phyloP scores from a whole-genome alignment of 148 eudicot genomes.

The Vaccinium myrtillus region DNA sequence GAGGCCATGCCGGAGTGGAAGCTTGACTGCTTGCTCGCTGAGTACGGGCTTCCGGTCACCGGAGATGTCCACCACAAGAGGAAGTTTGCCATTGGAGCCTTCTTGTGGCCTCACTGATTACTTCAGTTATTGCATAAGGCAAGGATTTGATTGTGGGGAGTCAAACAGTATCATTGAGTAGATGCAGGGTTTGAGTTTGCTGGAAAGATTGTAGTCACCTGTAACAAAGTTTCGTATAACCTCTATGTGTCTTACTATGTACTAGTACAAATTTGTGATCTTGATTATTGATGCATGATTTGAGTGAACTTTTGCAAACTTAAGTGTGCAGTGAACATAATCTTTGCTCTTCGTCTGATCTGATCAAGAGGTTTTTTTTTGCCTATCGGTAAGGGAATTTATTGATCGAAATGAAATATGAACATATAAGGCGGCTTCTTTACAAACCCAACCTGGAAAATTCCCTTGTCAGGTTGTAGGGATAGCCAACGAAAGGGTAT shows the following conservation, averaged over 20 bases:
- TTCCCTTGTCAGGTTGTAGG: too few species aligned
- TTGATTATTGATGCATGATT: not conserved
- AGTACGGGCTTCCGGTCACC: constrained; percentile 34
- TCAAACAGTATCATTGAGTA: not conserved
- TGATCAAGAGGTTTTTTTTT: too few species aligned
- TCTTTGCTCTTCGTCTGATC: not conserved
- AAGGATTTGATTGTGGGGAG: not conserved
- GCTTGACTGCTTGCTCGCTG: constrained; percentile 30
- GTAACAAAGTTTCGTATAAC: not conserved
- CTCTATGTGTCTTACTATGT: not conserved
- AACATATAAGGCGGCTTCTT: too few species aligned
- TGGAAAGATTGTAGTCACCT: not conserved
- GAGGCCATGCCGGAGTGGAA: constrained; percentile 52
- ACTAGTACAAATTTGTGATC: not conserved
- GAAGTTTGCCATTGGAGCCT: constrained; percentile 52
- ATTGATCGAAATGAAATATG: too few species aligned
- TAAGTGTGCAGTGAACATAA: not conserved
- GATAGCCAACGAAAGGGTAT: too few species aligned
- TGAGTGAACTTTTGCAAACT: not conserved
- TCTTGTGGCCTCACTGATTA: constrained; percentile 29
- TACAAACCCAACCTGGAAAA: too few species aligned
- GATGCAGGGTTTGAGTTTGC: not conserved
- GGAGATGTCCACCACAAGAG: constrained; percentile 42
- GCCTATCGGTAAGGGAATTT: too few species aligned
- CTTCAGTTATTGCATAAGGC: not conserved